A percentile compares a stretch with the other conserved stretches of the same genome.
Conservation (phyloP, 768 basidiomycete species). For the Pulveroboletus sp. region DNA sequence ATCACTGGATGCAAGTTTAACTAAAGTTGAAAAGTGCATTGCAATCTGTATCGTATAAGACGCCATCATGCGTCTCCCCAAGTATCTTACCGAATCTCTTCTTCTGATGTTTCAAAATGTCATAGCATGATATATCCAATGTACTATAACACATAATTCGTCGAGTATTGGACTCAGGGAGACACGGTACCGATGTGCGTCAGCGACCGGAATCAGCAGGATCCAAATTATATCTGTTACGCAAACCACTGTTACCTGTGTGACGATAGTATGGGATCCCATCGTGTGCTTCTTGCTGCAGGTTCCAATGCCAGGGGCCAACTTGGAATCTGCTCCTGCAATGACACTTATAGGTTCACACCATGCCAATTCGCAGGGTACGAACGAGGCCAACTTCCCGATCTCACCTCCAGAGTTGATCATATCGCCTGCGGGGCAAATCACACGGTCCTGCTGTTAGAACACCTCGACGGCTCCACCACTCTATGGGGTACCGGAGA, state of each 20-base stretch:
- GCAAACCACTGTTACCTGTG: no score
- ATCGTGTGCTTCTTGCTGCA: slow-evolving; percentile 32
- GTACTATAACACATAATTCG: slow-evolving; percentile 11
- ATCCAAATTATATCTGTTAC: not conserved
- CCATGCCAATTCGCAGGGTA: slow-evolving; percentile 32
- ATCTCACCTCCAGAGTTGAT: slow-evolving; percentile 31
- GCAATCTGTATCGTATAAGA: not conserved
- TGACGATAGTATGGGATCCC: not conserved
- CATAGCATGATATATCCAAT: slow-evolving; percentile 14
- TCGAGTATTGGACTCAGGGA: not conserved
- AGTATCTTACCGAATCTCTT: slow-evolving; percentile 16
- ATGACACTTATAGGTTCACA: slow-evolving; percentile 39
- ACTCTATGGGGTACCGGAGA: slow-evolving; percentile 77
- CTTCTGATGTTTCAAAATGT: slow-evolving; percentile 5
- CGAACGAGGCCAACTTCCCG: slow-evolving; percentile 22
- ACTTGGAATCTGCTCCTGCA: slow-evolving; percentile 35
- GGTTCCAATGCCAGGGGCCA: slow-evolving; percentile 51
- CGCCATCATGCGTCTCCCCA: not conserved
- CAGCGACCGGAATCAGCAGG: not conserved
- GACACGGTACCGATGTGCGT: not conserved
- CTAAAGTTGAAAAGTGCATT: slow-evolving; percentile 1
- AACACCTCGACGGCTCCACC: slow-evolving; percentile 26
- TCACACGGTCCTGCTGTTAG: slow-evolving; percentile 67
- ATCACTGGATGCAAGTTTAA: slow-evolving; percentile 55
- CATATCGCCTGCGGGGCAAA: slow-evolving; percentile 70